These are phyloP conservation scores for Kwoniella botswanensis DNA, from an alignment of 768 basidiomycete species.

Conservation along the genomic window DNA sequence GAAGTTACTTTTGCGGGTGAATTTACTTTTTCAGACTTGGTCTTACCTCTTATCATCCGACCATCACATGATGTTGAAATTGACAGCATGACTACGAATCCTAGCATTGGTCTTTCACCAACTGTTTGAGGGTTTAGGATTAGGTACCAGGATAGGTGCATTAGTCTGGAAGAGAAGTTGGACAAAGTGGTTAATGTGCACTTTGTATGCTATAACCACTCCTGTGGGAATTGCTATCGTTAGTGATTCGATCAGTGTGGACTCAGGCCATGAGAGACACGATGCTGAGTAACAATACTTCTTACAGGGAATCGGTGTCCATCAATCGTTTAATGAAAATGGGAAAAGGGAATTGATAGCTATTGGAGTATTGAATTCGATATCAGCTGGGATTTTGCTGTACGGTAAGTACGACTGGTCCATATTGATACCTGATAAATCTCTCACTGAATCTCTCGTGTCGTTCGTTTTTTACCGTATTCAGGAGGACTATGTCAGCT, in stretches of 20 bases:
- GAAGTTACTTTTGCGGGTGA: slow-evolving; percentile 12
- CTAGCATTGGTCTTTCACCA: slow-evolving; percentile 17
- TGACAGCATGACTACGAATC: background rate
- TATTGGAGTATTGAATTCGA: slow-evolving; percentile 19
- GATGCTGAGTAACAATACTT: background rate
- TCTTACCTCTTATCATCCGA: too few relatives aligned
- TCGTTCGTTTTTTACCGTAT: too few relatives aligned
- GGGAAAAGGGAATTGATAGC: slow-evolving; percentile 13
- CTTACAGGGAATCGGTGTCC: slow-evolving; percentile 14
- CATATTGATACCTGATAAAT: background rate
- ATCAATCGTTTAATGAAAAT: slow-evolving; percentile 20
- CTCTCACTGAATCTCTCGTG: background rate
- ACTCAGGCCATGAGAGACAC: too few relatives aligned
- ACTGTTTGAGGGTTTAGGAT: slow-evolving; percentile 14
- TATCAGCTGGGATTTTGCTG: slow-evolving; percentile 17
- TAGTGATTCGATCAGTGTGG: too few relatives aligned
- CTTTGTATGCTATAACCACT: slow-evolving; percentile 9
- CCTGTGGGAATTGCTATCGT: slow-evolving; percentile 18
- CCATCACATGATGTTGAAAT: background rate
- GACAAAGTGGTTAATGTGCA: slow-evolving; percentile 19
- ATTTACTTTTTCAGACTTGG: too few relatives aligned
- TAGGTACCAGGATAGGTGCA: slow-evolving; percentile 15
- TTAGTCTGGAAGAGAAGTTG: slow-evolving; percentile 6
- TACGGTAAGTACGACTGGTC: slow-evolving; percentile 4
- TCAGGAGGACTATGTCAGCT: slow-evolving; percentile 19